Percentiles rank a stretch among this genome's conserved stretches.
Conservation (phyloP, 371 early-diverging fungal species). For the Synchytrium microbalum region DNA sequence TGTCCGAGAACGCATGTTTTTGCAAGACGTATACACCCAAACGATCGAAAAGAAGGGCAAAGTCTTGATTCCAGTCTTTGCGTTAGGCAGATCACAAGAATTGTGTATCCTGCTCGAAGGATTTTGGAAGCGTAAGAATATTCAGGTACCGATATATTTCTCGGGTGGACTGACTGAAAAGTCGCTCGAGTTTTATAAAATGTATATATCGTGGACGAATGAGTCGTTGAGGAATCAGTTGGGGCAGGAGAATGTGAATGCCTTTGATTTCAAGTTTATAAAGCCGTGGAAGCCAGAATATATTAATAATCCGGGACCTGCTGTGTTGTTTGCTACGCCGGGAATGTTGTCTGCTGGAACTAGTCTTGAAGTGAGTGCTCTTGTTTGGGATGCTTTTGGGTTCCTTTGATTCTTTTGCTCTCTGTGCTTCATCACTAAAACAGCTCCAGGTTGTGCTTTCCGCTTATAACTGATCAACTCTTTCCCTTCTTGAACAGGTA, state of each 20-base stretch:
- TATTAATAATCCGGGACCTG: conserved; percentile 93
- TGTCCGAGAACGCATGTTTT: conserved; percentile 86
- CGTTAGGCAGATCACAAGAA: conserved; percentile 99
- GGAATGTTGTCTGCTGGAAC: conserved; percentile 99
- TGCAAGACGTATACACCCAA: conserved; percentile 74
- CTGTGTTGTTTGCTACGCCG: conserved; percentile 99
- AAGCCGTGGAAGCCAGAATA: conserved; percentile 76
- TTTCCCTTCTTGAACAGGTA: conserved; percentile 25
- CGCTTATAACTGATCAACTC: not conserved
- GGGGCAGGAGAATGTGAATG: conserved; percentile 93
- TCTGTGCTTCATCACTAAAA: too few species aligned
- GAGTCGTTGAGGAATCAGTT: conserved; percentile 91
- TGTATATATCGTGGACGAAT: conserved; percentile 99
- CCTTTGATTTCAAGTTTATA: conserved; percentile 97
- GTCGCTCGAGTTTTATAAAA: conserved; percentile 97
- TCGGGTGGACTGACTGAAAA: conserved; percentile 97
- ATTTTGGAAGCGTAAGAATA: conserved; percentile 84
- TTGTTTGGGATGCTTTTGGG: too few species aligned
- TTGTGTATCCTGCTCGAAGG: conserved; percentile 94
- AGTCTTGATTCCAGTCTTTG: conserved; percentile 96
- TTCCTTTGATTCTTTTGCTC: too few species aligned
- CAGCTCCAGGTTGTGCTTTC: too few species aligned
- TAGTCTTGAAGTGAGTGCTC: conserved; percentile 64
- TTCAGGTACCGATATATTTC: conserved; percentile 94
- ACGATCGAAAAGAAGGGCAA: conserved; percentile 94